Conservation (phyloP, 306 rosid genomes). For the Sphenostylis stenocarpa region DNA sequence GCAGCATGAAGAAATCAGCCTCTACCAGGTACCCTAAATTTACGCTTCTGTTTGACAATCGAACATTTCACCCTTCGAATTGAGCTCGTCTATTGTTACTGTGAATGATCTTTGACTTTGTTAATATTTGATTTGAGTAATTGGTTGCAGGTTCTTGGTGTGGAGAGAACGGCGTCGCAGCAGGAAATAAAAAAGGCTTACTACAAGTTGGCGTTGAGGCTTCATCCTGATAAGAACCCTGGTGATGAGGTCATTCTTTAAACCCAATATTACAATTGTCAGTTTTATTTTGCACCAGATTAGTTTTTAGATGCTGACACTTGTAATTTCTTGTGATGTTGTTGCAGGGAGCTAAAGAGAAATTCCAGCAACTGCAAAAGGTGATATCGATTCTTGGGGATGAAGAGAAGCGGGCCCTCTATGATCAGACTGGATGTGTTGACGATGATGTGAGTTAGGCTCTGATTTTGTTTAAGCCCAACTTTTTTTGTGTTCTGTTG, state of each 20-base stretch:
- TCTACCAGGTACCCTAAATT: slow-evolving; percentile 57
- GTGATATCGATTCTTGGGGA: slow-evolving; percentile 92
- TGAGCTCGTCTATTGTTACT: background rate
- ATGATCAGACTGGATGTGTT: slow-evolving; percentile 90
- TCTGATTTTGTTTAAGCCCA: too few species aligned
- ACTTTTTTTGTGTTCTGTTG: background rate
- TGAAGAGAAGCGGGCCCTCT: slow-evolving; percentile 77
- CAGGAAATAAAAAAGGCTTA: slow-evolving; percentile 94
- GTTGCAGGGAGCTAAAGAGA: slow-evolving; percentile 80
- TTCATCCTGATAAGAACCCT: slow-evolving; percentile 96
- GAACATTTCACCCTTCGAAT: background rate
- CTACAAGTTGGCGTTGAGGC: slow-evolving; percentile 78
- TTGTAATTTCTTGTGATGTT: slow-evolving; percentile 17
- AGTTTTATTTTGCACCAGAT: background rate
- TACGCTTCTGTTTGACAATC: background rate
- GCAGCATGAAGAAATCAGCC: slow-evolving; percentile 34
- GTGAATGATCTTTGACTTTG: background rate
- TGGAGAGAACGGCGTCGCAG: slow-evolving; percentile 81
- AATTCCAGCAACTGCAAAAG: slow-evolving; percentile 87
- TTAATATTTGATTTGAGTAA: background rate
- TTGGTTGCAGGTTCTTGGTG: slow-evolving; percentile 62
- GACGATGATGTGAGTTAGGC: slow-evolving; percentile 76
- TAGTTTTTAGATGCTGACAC: background rate
- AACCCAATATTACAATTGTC: background rate
- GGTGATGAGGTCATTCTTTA: slow-evolving; percentile 66